These are phyloP conservation scores for Zasmidium cellare DNA, from an alignment of 2,329 filamentous ascomycete species.

Conservation along the genomic window DNA sequence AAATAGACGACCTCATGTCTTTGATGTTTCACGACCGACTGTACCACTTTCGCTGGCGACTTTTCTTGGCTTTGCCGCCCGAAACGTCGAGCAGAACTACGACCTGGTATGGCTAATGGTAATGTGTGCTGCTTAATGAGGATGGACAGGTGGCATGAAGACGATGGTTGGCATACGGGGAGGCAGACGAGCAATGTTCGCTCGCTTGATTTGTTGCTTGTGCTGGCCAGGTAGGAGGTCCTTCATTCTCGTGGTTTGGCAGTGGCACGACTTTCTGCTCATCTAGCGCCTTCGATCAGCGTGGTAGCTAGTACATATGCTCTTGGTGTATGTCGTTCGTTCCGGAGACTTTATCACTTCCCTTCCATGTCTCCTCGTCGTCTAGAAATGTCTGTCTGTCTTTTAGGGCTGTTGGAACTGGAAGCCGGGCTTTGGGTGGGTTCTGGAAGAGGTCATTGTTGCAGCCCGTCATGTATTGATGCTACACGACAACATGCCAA, in stretches of 20 bases:
- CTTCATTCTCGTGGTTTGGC: not conserved
- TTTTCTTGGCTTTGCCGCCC: not conserved
- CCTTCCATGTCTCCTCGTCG: no score
- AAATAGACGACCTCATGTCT: not conserved
- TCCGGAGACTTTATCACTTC: not conserved
- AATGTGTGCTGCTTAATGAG: constrained; percentile 25
- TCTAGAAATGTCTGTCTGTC: no score
- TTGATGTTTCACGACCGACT: not conserved
- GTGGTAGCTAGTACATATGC: not conserved
- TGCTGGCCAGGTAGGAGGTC: not conserved
- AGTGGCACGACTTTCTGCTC: not conserved
- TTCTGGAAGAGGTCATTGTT: no score
- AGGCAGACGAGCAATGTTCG: constrained; percentile 2
- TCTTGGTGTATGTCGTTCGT: not conserved
- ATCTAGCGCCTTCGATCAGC: not conserved
- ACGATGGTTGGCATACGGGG: constrained; percentile 1
- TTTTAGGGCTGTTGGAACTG: no score
- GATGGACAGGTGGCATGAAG: not conserved
- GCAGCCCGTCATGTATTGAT: no score
- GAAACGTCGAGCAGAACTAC: not conserved
- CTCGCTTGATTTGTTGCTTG: constrained; percentile 3
- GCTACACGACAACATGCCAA: no score
- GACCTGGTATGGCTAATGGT: constrained; percentile 14
- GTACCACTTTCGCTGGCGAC: not conserved
- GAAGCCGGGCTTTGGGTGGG: no score